Evolutionary conservation across 2,329 filamentous ascomycete species (phyloP).

Genomic region (Diaporthe amygdali): DNA sequence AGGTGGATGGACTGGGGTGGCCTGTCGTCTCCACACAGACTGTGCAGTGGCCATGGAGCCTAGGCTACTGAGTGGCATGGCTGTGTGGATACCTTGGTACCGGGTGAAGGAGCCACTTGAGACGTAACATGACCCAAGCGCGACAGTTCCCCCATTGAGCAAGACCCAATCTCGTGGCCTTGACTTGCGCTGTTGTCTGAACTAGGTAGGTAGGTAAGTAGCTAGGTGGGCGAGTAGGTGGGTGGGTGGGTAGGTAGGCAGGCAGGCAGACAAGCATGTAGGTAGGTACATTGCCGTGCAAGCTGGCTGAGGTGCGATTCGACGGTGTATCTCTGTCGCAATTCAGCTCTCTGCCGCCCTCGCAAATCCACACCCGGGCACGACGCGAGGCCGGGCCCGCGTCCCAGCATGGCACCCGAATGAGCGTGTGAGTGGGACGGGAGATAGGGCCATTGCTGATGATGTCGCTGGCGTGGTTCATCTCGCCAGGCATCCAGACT

Average conservation of each 20-base stretch:
- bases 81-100: not conserved
- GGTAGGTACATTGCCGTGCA: not conserved
- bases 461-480: constrained; percentile 11
- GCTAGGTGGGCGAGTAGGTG: not conserved
- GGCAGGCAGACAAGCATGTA: too few relatives aligned
- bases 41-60: not conserved
- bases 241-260: not conserved
- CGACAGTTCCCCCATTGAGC: constrained; percentile 11
- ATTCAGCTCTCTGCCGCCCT: not conserved
- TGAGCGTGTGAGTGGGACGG: not conserved
- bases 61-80: not conserved
- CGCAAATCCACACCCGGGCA: constrained; percentile 1
- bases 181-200: constrained; percentile 4
- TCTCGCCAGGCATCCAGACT: constrained; percentile 14
- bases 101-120: not conserved
- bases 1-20: constrained; percentile 6
- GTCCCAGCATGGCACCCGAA: not conserved
- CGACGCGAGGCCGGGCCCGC: constrained; percentile 7
- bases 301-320: not conserved
- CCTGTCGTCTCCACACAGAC: constrained; percentile 3
- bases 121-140: constrained; percentile 16
- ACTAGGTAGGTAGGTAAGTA: not conserved
- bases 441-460: not conserved
- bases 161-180: constrained; percentile 12
- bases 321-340: not conserved